Base-by-base conservation (phyloP, 495 filamentous ascomycete species). In the Penicillium riverlandense region DNA sequence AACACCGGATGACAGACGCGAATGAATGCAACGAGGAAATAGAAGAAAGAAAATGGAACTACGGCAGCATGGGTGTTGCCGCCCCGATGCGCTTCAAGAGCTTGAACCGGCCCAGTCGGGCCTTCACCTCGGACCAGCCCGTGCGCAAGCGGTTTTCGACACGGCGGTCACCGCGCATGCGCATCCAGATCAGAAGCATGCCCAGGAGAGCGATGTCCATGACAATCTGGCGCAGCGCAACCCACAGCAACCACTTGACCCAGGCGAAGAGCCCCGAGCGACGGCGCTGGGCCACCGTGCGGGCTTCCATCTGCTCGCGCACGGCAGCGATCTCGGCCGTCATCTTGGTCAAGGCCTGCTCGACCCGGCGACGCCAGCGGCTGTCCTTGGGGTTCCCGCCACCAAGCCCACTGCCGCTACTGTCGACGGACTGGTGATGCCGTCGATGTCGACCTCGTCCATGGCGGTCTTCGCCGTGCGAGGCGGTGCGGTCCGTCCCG, bases 241-340 rank as follows among this genome's bases (percentile, higher is more conserved):
- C 63, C 83, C 80, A 88, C 6, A 88, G 41, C n/a, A 82, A 49
- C 79, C 88, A 86, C 13, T 77, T 67, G 7, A 83, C 9, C 85
- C 86, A 95, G n/a, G 83, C 74, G 48, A 72, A 72, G 12, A 88
- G 43, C 29, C 71, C 74, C 22, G 69, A 73, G 35, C 78, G 72
- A 41, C 75, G 65, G 11, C 64, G 57, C 35, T 59, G 49, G 36
- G 62, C 58, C 14, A 66, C 34, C 11, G 61, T 51, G 29, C 67
- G 70, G 2, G 79, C 75, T 43, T 94, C 86, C 50, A 96, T 84
- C 58, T 95, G 87, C 63, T 98, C 92, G 15, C 92, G 76, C 50
- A 96, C 69, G n/a, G 92, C 92, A 4, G 92, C 88, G 12, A 97
- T 79, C 65, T 98, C 92, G 11, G 90, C 83, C 34, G 90, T 92